Base-by-base conservation (phyloP, 345 rosid species). In the Sisymbrium irio region DNA sequence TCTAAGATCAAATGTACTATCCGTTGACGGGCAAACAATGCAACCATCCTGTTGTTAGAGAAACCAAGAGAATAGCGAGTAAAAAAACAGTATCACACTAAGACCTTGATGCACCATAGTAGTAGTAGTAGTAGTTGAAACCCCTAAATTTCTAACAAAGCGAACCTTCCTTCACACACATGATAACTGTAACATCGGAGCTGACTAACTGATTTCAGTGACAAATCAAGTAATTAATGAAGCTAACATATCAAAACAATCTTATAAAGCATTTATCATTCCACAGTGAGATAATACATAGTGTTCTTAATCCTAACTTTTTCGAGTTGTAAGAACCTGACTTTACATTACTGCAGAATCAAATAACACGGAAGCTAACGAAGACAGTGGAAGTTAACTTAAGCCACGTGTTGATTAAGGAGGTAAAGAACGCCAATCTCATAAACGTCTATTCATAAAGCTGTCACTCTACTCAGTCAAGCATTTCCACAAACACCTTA, bases 11-110 rank as follows among this genome's bases (percentile, higher is more conserved):
- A 89, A 94, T 8, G 93, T 85, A 82, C 97, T 94, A 28, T 94
- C 96, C 6, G 96, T 94, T 14, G 97, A 70, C 3, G 98, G 98
- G 76, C 96, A 94, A 74, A 91, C 92, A 57, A 94, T 87, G 72
- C 96, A 89, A 36, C 97, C 98, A 77, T 91, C 98, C 96, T 91
- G 82, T 49, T 14, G 5, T 63, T 4, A 46, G 1, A 36, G 2
- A 62, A 69, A 55, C 32, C 35, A 68, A n/a, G 0, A 58, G 4
- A 60, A 50, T 0, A 6, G 15, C 7, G 20, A 74, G 42, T 28
- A 35, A 42, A 63, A 3, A 32, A 7, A 3, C 3, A 12, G 42
- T 36, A 13, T 5, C 6, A 57, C 35, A 46, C 57, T 1, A 47
- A 47, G 18, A 39, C n/a, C 35, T 12, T 19, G n/a, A n/a, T n/a